Base-by-base conservation (phyloP, 192 early-diverging fungal genomes). In the Podila epicladia region DNA sequence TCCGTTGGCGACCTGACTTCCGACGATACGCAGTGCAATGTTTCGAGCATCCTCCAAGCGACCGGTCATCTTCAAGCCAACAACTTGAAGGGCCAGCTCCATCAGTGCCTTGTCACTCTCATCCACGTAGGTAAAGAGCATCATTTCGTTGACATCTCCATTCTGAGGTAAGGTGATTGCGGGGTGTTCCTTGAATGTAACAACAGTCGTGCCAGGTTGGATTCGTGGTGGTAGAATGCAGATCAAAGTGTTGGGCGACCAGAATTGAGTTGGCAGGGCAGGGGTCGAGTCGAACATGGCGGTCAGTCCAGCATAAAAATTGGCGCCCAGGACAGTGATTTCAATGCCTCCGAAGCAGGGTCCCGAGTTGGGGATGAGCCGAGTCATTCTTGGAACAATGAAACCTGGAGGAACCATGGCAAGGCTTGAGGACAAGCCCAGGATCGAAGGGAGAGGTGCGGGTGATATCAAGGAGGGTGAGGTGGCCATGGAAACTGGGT, bases 41-140 rank as follows among this genome's bases (percentile, higher is more conserved):
- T 92, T 84, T 22, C 92, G 83, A 12, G 94, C 92, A 78, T 93
- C 89, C 55, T 94, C 92, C 45, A 95, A 64, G 71, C 90, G 91
- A n/a, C 91, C 95, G 2, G 89, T 92, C 86, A 94, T 92, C 72
- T 92, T 87, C 67, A 98, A 72, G 22, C 97, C 97, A 0, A 97
- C 90, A 0, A 96, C 91, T 60, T 96, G 95, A 61, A 98, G 84
- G 5, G 95, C 93, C 26, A 98, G 87, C 71, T 97, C 96, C 82
- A 96, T 90, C 66, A 98, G 77, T n/a, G 94, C 93, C 50, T 93
- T 89, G 79, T 98, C 97, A 26, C 94, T 88, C 73, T 97, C 92
- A 64, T 89, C 85, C 5, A 85, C 68, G 45, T 86, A 87, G 9
- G 75, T 72, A 59, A 90, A 88, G 38, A 83, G 57, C 68, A 67